Evolutionary conservation across 352 stramenopile genomes (phyloP), one percentile per base, ranked within the genome.

Genomic region (Stephanocyclus meneghinianus): DNA sequence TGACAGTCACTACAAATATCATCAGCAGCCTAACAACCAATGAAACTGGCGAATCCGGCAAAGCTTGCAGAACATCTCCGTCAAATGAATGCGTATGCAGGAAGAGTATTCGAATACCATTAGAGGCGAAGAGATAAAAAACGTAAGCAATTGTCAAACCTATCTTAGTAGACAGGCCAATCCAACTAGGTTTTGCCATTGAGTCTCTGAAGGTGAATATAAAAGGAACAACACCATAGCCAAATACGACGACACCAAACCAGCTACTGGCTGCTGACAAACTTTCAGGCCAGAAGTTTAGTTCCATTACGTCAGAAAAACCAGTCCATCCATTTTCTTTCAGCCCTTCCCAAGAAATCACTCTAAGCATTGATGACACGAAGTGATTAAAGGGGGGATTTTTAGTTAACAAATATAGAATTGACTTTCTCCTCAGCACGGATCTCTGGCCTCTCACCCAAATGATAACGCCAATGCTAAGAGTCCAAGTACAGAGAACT

Each of bases 191-290:
- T 35, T 86, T 56, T 51, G 72, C 30, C 87, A 92, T 92, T 15
- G 83, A 90, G n/a, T 91, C 82, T 48, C 64, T 71, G 40, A 90
- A 81, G 47, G 89, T 91, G 76, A 86, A 92, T 30, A 88, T 90
- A 30, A 92, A 77, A 16, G 87, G 87, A 13, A 87, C 87, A 47
- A 90, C 71, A n/a, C 87, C 87, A 84, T 86, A 91, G 30, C 83
- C 78, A 83, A 91, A 91, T 1, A 90, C 87, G 18, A 79, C 62
- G 44, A 87, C 85, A 29, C 87, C 87, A 62, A 91, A 92, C 85
- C 83, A 92, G 57, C 81, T 84, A 29, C 74, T 85, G 6, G 79
- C 75, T 32, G 68, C 87, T 10, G 72, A 72, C 16, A 89, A 37
- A 42, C 57, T 74, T 16, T 76, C 11, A 44, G 87, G 87, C 50